These are phyloP conservation scores for Puccinia novopanici DNA, from an alignment of 1,284 basidiomycete species.

Conservation along the genomic window DNA sequence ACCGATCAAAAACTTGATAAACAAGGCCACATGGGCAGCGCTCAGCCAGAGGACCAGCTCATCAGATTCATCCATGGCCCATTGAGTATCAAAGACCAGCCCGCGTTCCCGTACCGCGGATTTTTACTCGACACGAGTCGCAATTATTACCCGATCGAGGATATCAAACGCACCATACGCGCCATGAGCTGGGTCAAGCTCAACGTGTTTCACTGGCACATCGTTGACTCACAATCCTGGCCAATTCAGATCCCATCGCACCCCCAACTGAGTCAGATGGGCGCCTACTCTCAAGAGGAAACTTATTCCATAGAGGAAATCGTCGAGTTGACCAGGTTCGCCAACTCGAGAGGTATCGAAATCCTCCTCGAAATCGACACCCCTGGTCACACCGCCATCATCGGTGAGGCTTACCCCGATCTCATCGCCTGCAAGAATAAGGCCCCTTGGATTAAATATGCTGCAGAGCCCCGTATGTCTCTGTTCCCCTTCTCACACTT, in stretches of 20 bases:
- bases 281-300: slow-evolving; percentile 68
- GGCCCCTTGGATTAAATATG: slow-evolving; percentile 68
- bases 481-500: neutral
- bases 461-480: slow-evolving; percentile 62
- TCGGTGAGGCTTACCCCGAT: slow-evolving; percentile 70
- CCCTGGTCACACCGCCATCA: slow-evolving; percentile 75
- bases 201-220: slow-evolving; percentile 55
- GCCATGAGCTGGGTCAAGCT: slow-evolving; percentile 86
- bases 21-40: neutral
- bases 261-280: slow-evolving; percentile 67
- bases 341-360: slow-evolving; percentile 75
- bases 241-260: slow-evolving; percentile 65
- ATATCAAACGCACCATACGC: slow-evolving; percentile 74
- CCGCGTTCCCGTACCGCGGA: slow-evolving; percentile 65
- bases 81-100: slow-evolving; percentile 60
- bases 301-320: slow-evolving; percentile 70
- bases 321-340: slow-evolving; percentile 69
- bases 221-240: slow-evolving; percentile 62
- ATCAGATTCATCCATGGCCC: slow-evolving; percentile 66
- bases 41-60: neutral
- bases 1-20: too few relatives aligned
- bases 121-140: slow-evolving; percentile 78
- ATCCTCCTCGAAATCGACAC: slow-evolving; percentile 73
- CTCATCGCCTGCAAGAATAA: slow-evolving; percentile 71
- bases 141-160: slow-evolving; percentile 64